Base-by-base conservation (phyloP, 768 basidiomycete genomes). In the Rhizopogon rudus region DNA sequence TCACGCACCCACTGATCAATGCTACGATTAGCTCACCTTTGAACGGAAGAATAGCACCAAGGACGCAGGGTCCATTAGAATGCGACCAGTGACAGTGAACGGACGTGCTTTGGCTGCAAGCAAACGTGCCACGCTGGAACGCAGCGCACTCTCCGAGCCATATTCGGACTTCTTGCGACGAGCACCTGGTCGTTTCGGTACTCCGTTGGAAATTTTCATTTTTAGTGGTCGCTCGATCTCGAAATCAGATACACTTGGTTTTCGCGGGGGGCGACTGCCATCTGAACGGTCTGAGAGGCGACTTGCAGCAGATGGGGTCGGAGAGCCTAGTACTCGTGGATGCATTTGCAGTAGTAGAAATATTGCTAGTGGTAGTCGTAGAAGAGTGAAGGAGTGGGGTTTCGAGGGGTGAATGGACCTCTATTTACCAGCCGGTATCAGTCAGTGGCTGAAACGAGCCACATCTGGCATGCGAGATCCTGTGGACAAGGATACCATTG, bases 1-100 rank as follows among this genome's bases (percentile, higher is more conserved):
- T 22, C 49, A 33, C 25, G 28, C 29, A 41, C 39, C 25, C 4
- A 48, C 40, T 5, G 43, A 40, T 39, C 46, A 29, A 40, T 7
- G 43, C 42, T n/a, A 52, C 28, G 35, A 35, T 31, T 22, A 20
- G 67, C 77, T 41, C 59, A 85, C 90, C 80, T 87, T 87, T 40
- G 87, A 82, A 20, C 89, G 78, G 74, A 92, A 92, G 75, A 91
- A 91, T 52, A 92, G 71, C 12, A 82, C 80, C 39, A 90, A 71
- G 57, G 80, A 79, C 3, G 82, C 76, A 16, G 85, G 80, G 68
- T 90, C 87, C 40, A 89, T 71, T 6, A 85, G 85, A 45, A 91
- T 85, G 33, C 83, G 76, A 1, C 90, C 89, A 10, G 80, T 81
- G 12, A 84, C 77, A 1, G 82, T 78, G 66, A 86, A 88, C 42